phyloP scores from a whole-genome alignment of 2,329 filamentous ascomycete species.

The Arachnomyces sp. region DNA sequence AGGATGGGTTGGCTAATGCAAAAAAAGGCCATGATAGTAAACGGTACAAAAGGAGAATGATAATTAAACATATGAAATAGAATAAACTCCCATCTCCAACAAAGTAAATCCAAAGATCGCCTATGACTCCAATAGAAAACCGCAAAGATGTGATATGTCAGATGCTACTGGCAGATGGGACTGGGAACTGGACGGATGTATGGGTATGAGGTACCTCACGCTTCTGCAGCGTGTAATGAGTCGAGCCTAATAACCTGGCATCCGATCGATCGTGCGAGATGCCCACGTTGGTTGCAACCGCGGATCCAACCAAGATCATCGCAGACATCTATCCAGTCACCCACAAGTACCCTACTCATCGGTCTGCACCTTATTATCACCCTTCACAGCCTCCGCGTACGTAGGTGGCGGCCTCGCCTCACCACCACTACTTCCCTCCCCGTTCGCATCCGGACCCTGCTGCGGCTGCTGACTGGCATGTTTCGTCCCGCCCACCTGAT shows the following conservation, averaged over 20 bases:
- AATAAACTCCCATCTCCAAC: no score
- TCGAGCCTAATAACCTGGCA: background rate
- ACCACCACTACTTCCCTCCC: slow-evolving; percentile 24
- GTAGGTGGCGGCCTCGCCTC: slow-evolving; percentile 58
- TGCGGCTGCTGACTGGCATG: slow-evolving; percentile 18
- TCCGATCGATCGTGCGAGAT: no score
- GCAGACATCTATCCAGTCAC: background rate
- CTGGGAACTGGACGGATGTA: slow-evolving; percentile 1
- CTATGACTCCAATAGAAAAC: no score
- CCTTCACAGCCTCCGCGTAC: slow-evolving; percentile 82
- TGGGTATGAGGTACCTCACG: background rate
- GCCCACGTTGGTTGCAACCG: no score
- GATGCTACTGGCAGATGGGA: no score
- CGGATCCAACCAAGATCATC: no score
- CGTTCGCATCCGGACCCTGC: slow-evolving; percentile 6
- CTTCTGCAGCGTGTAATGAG: background rate
- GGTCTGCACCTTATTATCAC: slow-evolving; percentile 82
- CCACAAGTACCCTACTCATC: slow-evolving; percentile 38
- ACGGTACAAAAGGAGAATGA: no score
- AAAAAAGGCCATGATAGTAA: no score
- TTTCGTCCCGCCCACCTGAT: slow-evolving; percentile 19
- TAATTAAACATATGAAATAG: no score
- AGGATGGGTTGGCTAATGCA: no score
- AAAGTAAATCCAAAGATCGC: no score
- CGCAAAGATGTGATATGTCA: no score